phyloP scores from a whole-genome alignment of 2,329 filamentous ascomycete species.

The Calonectria crousiana region DNA sequence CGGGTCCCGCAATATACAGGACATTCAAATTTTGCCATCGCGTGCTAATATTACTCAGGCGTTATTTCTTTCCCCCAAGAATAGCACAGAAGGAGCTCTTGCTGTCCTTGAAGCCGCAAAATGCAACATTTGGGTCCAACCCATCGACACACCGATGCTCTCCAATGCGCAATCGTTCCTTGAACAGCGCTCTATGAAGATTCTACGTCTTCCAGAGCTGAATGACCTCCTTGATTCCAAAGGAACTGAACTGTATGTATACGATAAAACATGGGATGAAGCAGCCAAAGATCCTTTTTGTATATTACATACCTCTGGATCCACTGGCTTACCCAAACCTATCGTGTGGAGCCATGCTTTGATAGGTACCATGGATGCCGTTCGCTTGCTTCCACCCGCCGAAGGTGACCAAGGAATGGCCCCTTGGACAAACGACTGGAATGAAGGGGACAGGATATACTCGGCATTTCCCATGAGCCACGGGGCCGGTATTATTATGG shows the following conservation, averaged over 20 bases:
- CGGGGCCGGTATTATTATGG: conserved; percentile 56
- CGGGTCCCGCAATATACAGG: neutral
- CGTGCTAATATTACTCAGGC: conserved; percentile 33
- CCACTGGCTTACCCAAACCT: conserved; percentile 56
- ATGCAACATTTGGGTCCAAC: conserved; percentile 48
- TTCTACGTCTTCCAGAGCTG: conserved; percentile 45
- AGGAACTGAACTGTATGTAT: conserved; percentile 38
- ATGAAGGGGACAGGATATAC: conserved; percentile 46
- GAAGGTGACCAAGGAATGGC: conserved; percentile 44
- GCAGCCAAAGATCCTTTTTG: conserved; percentile 51
- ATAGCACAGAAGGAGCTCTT: conserved; percentile 48
- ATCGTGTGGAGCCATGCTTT: conserved; percentile 50
- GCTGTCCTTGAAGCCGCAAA: conserved; percentile 48
- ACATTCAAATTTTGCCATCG: neutral
- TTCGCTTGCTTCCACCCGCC: conserved; percentile 48
- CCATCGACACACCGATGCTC: conserved; percentile 27
- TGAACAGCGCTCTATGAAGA: conserved; percentile 39
- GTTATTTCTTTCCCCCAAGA: conserved; percentile 50
- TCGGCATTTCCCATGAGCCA: conserved; percentile 53
- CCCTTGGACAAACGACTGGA: conserved; percentile 47
- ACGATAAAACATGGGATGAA: conserved; percentile 48
- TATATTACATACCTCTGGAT: conserved; percentile 57
- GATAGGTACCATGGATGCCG: conserved; percentile 51
- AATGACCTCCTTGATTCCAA: conserved; percentile 44
- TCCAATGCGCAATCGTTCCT: conserved; percentile 39